phyloP scores from a whole-genome alignment of 352 stramenopile species.

The Pythium plurisporium region DNA sequence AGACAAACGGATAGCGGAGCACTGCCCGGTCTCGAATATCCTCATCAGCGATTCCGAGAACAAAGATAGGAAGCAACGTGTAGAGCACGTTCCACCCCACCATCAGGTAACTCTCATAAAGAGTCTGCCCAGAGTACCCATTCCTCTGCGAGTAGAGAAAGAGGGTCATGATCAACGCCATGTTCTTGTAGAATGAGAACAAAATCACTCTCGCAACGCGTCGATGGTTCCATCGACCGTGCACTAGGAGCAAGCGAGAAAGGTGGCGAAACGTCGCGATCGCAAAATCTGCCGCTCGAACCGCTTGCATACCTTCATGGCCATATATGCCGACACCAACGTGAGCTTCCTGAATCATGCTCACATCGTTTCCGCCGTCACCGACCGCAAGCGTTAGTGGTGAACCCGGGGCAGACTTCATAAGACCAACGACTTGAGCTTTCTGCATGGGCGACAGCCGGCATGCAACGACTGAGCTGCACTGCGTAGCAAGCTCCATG shows the following conservation, averaged over 20 bases:
- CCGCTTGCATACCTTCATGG: slow-evolving; percentile 93
- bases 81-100: slow-evolving; percentile 96
- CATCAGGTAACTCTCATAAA: slow-evolving; percentile 87
- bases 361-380: slow-evolving; percentile 99
- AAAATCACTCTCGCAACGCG: slow-evolving; percentile 77
- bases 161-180: slow-evolving; percentile 93
- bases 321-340: slow-evolving; percentile 98
- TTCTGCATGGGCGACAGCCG: slow-evolving; percentile 91
- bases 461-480: slow-evolving; percentile 83
- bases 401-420: slow-evolving; percentile 69
- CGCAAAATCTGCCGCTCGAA: slow-evolving; percentile 80
- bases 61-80: slow-evolving; percentile 91
- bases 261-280: slow-evolving; percentile 81
- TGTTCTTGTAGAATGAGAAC: slow-evolving; percentile 91
- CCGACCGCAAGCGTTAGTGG: slow-evolving; percentile 94
- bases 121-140: slow-evolving; percentile 89
- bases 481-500: slow-evolving; percentile 83
- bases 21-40: slow-evolving; percentile 74
- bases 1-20: slow-evolving; percentile 74
- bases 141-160: slow-evolving; percentile 87
- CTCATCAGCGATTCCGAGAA: slow-evolving; percentile 79
- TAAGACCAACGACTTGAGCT: slow-evolving; percentile 91
- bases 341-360: slow-evolving; percentile 99
- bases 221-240: slow-evolving; percentile 83
- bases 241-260: slow-evolving; percentile 69